Base-by-base conservation (phyloP, 2,329 filamentous ascomycete species). In the Metarhizium rileyi region DNA sequence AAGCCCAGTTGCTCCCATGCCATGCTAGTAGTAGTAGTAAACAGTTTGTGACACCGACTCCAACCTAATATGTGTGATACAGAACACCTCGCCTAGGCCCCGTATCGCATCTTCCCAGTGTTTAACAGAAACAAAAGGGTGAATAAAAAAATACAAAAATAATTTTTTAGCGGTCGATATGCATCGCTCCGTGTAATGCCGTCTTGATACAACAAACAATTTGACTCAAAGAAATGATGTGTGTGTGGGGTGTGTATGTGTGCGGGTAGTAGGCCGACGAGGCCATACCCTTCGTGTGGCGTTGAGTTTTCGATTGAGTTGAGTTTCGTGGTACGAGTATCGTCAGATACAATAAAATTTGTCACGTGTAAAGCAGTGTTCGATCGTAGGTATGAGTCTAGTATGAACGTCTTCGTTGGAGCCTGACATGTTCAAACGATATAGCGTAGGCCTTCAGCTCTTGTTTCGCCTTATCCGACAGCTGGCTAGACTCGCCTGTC, bases 391-490 rank as follows among this genome's bases (percentile, higher is more conserved):
- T 12, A 53, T 62, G n/a, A n/a, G n/a, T n/a, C n/a, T 74, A 81
- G 62, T 75, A 72, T 27, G 78, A 76, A 70, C 81, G 68, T 60
- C 78, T 70, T 57, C 78, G 75, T 59, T 79, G 76, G 49, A 73
- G 63, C 53, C 87, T 78, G 51, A 86, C 83, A 57, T 90, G 86
- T 67, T 96, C 90, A 64, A 96, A 95, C 2, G 86, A 89, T 63
- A 85, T 87, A 57, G 87, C 87, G 67, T 96, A 96, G 57, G 86
- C 84, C 63, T 84, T 82, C 33, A 96, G 78, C 65, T 95, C 89
- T 66, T 80, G 83, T 60, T 81, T 82, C 26, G 87, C 84, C 66
- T 86, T 85, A 56, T 87, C 83, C 3, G 89, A 90, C 55, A 95
- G 73, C 44, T 78, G 74, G 41, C 65, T 66, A 22, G 69, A 65